Evolutionary conservation across 2,329 filamentous ascomycete species (phyloP), one percentile per base, ranked within the genome.

Genomic region (Truncatella angustata): DNA sequence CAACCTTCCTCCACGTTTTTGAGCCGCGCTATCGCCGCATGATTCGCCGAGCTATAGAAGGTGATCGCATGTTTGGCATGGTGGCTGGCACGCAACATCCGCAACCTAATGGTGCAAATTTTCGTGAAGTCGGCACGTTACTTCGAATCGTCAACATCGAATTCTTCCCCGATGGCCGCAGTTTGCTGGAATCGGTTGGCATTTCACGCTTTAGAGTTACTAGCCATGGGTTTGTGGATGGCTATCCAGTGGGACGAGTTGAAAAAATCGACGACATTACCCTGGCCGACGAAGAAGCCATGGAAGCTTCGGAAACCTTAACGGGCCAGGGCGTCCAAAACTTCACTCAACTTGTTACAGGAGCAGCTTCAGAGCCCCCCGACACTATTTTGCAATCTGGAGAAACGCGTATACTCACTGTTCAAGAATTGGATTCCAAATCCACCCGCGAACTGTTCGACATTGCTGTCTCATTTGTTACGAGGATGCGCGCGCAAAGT

Each of bases 21-120:
- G 92, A 96, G 66, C 89, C 90, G n/a, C 81, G 89, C 5, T 96
- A 96, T 66, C 84, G 90, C 6, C 76, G 94, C n/a, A 94, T 96
- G 90, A 87, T 96, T 34, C 81, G 87, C 43, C 82, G 91, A 32
- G 87, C 84, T 0, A 74, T 95, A 49, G 87, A 91, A 56, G 84
- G 85, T 0, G 82, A 87, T 54, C 77, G 82, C 12, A 88, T 84
- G 21, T 96, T 97, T 63, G 92, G 92, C 21, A 96, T 96, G 88
- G 80, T 96, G 16, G 79, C 90, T 63, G 85, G 85, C 56, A 88
- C 86, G 44, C 67, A 57, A 52, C 74, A 72, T 50, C 57, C 2
- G 42, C 60, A 1, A n/a, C n/a, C n/a, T n/a, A 57, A 58, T 16
- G 63, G 62, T 26, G 50, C 56, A 10, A 55, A 67, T 7, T 95